Evolutionary conservation across 148 eudicot species (phyloP).

Genomic region (Silene conica): DNA sequence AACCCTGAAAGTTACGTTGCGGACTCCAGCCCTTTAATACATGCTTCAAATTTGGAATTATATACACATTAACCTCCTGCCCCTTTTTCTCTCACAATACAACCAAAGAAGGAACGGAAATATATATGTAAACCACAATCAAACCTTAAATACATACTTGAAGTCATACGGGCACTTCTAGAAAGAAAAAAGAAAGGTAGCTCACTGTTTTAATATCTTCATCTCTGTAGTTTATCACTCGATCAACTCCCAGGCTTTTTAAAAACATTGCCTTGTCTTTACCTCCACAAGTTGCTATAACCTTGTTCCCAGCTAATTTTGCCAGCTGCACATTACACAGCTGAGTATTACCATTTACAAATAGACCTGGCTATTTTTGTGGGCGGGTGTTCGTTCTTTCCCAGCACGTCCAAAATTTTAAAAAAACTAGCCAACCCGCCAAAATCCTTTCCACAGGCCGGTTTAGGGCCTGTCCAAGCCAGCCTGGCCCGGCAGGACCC

Average conservation of each 20-base stretch:
- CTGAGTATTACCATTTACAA: slow-evolving; percentile 4
- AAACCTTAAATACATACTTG: not conserved
- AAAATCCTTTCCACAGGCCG: too few relatives aligned
- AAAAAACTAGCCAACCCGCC: too few relatives aligned
- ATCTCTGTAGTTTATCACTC: slow-evolving; percentile 79
- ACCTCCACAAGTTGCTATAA: slow-evolving; percentile 96
- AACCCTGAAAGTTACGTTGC: slow-evolving; percentile 8
- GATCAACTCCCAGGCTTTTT: slow-evolving; percentile 80
- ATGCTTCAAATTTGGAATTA: not conserved
- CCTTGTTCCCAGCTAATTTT: slow-evolving; percentile 89
- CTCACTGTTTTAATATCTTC: slow-evolving; percentile 78
- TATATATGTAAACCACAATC: not conserved
- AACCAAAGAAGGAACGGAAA: not conserved
- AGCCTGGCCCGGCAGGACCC: too few relatives aligned
- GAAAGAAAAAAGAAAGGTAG: slow-evolving; percentile 4
- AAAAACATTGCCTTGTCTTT: slow-evolving; percentile 69
- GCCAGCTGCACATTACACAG: slow-evolving; percentile 61
- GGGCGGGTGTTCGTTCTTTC: too few relatives aligned
- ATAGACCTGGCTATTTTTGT: too few relatives aligned
- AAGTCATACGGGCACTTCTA: not conserved
- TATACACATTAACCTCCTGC: not conserved
- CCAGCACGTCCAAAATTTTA: too few relatives aligned
- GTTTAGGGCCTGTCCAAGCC: too few relatives aligned
- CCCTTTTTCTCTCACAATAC: not conserved
- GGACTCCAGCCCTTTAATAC: not conserved